Evolutionary conservation across 2,329 filamentous ascomycete species (phyloP), one percentile per base, ranked within the genome.

Genomic region (Teratosphaeria viscida): DNA sequence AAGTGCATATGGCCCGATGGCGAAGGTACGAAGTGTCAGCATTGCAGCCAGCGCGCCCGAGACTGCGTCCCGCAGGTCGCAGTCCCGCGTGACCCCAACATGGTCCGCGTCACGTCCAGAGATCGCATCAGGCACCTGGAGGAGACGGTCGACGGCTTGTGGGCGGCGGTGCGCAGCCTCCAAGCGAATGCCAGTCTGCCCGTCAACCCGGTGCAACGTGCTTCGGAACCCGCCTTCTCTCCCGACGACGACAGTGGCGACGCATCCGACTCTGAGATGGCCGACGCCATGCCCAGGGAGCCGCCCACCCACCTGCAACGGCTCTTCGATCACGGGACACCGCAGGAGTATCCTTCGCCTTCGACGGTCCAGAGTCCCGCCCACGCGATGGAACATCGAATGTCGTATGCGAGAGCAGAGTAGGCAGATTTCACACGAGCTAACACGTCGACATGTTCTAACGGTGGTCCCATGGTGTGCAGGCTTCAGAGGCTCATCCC

Each of bases 221-320:
- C 19, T 49, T 19, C 43, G 43, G 43, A 49, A 3, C 43, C 43
- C 11, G 43, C 43, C 23, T 49, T 49, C 43, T 49, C 43, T 5
- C 43, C 43, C 3, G n/a, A 49, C n/a, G 19, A 49, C 11, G 43
- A 49, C 3, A 49, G 19, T 23, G 53, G 14, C 34, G 55, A 27
- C 6, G 43, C 52, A n/a, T 37, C 34, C 19, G 23, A 49, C 26
- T 39, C 29, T 29, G 35, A 56, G 26, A 23, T 54, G 32, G 39
- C 53, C 54, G 58, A 59, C 37, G 32, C 49, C 11, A 39, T n/a
- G 26, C 54, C 58, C 8, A 57, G 29, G 16, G 27, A 52, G 32
- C 58, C 56, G 14, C 58, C 53, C n/a, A 29, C 54, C 12, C 58
- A 56, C 26, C 54, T 56, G 37, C 49, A 26, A 35, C 54, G 23